Evolutionary conservation across 176 grass and related monocot species (phyloP).

Genomic region (Cenchrus fungigraminus): DNA sequence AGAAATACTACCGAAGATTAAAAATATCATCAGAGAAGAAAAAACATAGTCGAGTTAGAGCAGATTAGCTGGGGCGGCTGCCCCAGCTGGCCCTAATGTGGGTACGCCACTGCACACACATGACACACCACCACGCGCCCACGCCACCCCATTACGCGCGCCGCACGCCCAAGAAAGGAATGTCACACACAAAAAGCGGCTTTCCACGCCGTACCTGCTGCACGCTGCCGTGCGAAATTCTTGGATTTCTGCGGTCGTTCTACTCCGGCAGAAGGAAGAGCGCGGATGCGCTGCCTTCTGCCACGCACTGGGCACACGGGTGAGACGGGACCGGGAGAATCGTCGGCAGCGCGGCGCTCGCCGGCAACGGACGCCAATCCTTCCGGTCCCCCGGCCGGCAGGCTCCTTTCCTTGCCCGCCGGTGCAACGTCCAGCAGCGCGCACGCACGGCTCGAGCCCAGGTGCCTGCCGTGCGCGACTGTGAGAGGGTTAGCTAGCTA

Average conservation of each 20-base stretch:
- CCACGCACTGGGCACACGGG: too few relatives aligned
- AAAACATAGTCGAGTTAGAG: too few relatives aligned
- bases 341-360: too few relatives aligned
- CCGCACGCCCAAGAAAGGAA: conserved; percentile 41
- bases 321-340: not conserved
- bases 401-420: not conserved
- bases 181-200: not conserved
- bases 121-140: not conserved
- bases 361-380: not conserved
- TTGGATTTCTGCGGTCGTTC: conserved; percentile 18
- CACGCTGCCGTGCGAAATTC: not conserved
- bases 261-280: conserved; percentile 6
- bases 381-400: not conserved
- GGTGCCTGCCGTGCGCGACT: not conserved
- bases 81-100: too few relatives aligned
- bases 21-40: too few relatives aligned
- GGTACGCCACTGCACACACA: too few relatives aligned
- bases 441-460: not conserved
- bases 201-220: not conserved
- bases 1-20: too few relatives aligned
- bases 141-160: not conserved
- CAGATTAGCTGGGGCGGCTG: too few relatives aligned
- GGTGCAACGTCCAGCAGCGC: not conserved
- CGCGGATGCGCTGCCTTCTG: not conserved
- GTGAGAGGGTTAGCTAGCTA: not conserved